These are phyloP conservation scores for Musa balbisiana DNA, from an alignment of 202 grass and related monocot genomes.

Conservation along the genomic window DNA sequence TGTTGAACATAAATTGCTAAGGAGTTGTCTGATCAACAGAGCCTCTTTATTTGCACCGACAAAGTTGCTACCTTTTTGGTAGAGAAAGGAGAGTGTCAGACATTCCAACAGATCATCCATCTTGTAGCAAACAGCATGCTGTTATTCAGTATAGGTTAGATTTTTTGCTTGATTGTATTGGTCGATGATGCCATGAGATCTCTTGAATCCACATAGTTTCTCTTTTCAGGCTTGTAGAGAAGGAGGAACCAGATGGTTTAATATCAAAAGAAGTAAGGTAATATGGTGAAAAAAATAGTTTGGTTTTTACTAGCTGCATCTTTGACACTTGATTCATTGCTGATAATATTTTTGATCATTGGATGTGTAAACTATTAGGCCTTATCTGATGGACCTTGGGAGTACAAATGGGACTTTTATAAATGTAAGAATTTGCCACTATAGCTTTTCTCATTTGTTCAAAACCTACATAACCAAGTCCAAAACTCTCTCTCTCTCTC, in stretches of 20 bases:
- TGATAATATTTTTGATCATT: neutral
- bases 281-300: neutral
- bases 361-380: slow-evolving; percentile 38
- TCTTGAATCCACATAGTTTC: neutral
- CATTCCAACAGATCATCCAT: slow-evolving; percentile 84
- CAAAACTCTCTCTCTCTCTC: neutral
- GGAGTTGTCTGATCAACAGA: slow-evolving; percentile 39
- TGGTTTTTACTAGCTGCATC: neutral
- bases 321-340: neutral
- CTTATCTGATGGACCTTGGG: slow-evolving; percentile 92
- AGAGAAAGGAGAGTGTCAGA: slow-evolving; percentile 94
- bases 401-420: slow-evolving; percentile 96
- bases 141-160: slow-evolving; percentile 73
- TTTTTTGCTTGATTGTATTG: slow-evolving; percentile 25
- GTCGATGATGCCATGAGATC: neutral
- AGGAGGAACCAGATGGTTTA: slow-evolving; percentile 85
- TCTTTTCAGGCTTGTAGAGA: slow-evolving; percentile 63
- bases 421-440: slow-evolving; percentile 50
- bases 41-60: slow-evolving; percentile 79
- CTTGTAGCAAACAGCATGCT: slow-evolving; percentile 96
- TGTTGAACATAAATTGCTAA: slow-evolving; percentile 1
- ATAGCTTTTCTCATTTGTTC: neutral
- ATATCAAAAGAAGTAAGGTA: slow-evolving; percentile 84
- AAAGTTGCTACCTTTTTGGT: slow-evolving; percentile 93
- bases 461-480: neutral